A percentile compares a stretch with the other conserved stretches of the same genome.
phyloP scores from a whole-genome alignment of 108 stramenopile species.

The Chaetoceros tenuissimus region DNA sequence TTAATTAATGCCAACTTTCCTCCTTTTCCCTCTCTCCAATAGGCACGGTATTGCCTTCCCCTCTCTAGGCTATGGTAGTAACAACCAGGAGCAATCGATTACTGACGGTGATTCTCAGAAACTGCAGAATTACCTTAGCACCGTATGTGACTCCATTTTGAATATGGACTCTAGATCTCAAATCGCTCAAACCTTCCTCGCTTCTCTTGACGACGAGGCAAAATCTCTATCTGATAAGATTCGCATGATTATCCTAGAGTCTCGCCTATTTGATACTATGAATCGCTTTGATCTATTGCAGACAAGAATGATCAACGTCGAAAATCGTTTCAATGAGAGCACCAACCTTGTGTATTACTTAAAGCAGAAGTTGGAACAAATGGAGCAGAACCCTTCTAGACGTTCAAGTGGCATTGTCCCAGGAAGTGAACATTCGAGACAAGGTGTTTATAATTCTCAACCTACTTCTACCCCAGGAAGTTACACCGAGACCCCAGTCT shows the following conservation, averaged over 20 bases:
- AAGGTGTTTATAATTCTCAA: background rate
- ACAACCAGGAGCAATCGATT: background rate
- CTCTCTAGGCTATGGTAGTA: background rate
- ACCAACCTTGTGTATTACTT: background rate
- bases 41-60: background rate
- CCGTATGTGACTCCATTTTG: background rate
- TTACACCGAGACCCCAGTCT: background rate
- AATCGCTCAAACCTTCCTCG: background rate
- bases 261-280: background rate
- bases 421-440: background rate
- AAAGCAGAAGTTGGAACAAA: background rate
- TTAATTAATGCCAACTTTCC: no score
- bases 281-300: background rate
- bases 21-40: no score
- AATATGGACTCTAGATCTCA: background rate
- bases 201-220: background rate
- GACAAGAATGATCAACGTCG: background rate
- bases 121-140: background rate
- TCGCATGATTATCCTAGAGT: background rate
- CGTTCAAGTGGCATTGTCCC: no score
- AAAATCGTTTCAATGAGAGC: background rate
- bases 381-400: no score
- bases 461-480: background rate
- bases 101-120: background rate
- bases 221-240: background rate